phyloP scores from a whole-genome alignment of 192 early-diverging fungal species.

The Coemansia biformis region DNA sequence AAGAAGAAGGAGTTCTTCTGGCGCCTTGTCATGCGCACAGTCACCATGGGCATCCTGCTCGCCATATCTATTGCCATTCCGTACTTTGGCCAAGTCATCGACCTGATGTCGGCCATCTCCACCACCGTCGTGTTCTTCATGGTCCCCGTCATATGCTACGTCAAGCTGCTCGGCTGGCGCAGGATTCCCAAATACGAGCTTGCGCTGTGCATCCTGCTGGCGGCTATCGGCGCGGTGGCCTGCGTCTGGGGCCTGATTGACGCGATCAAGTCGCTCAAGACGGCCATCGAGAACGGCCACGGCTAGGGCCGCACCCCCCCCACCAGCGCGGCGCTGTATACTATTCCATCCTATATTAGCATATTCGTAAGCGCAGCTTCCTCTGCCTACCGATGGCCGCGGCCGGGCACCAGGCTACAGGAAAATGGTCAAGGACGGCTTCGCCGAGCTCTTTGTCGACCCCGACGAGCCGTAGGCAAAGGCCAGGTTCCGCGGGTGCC shows the following conservation, averaged over 20 bases:
- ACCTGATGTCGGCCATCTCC: conserved; percentile 71
- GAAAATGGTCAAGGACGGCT: conserved; percentile 22
- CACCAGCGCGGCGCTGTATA: too few species aligned
- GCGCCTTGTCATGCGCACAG: conserved; percentile 55
- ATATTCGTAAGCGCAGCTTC: too few species aligned
- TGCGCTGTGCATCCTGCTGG: conserved; percentile 25
- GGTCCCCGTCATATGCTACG: conserved; percentile 72
- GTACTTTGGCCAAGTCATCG: conserved; percentile 76
- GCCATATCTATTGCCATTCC: conserved; percentile 68
- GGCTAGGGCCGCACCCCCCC: too few species aligned
- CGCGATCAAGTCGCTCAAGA: conserved; percentile 30
- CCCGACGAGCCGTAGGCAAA: conserved; percentile 31
- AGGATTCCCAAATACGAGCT: conserved; percentile 41
- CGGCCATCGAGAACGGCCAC: conserved; percentile 22
- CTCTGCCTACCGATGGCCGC: too few species aligned
- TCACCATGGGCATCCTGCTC: conserved; percentile 57
- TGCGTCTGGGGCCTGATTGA: conserved; percentile 48
- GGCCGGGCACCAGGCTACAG: not conserved
- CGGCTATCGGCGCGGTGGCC: conserved; percentile 28
- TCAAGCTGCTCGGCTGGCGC: conserved; percentile 65
- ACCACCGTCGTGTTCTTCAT: conserved; percentile 80
- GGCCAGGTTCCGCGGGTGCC: conserved; percentile 43
- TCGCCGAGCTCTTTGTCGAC: conserved; percentile 7
- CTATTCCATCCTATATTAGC: too few species aligned
- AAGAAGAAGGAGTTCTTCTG: conserved; percentile 52